phyloP scores from a whole-genome alignment of 2,329 filamentous ascomycete species.

The Colletotrichum musicola region DNA sequence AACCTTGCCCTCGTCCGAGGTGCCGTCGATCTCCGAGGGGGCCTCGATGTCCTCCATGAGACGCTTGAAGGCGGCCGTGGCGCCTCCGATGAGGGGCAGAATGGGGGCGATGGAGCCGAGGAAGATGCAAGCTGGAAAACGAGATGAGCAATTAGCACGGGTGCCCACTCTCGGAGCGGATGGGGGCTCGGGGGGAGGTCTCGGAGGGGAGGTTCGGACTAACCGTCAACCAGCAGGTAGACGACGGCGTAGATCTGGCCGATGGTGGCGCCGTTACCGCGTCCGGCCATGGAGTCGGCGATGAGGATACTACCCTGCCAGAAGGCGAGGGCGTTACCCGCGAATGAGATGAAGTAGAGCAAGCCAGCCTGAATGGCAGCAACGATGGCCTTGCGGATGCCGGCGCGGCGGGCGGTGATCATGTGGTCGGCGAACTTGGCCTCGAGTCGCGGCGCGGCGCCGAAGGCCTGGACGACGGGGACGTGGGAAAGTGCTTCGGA shows the following conservation, averaged over 20 bases:
- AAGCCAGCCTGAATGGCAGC: constrained; percentile 70
- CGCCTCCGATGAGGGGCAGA: constrained; percentile 67
- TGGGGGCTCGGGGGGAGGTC: too few relatives aligned
- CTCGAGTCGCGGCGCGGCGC: constrained; percentile 70
- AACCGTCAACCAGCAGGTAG: constrained; percentile 65
- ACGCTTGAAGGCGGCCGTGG: constrained; percentile 66
- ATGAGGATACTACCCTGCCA: constrained; percentile 70
- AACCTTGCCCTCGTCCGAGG: constrained; percentile 49
- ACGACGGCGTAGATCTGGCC: constrained; percentile 68
- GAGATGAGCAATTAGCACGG: constrained; percentile 25
- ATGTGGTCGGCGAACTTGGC: constrained; percentile 61
- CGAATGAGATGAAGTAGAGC: constrained; percentile 76
- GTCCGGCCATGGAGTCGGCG: constrained; percentile 44
- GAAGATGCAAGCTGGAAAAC: constrained; percentile 61
- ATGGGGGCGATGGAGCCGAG: constrained; percentile 71
- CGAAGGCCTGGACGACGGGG: constrained; percentile 73
- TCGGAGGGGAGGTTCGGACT: constrained; percentile 20
- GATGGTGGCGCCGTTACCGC: constrained; percentile 52
- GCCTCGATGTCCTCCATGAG: constrained; percentile 67
- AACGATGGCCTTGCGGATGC: constrained; percentile 67
- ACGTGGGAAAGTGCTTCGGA: constrained; percentile 73
- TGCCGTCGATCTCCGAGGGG: constrained; percentile 55
- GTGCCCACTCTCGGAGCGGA: neutral
- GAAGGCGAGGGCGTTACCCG: constrained; percentile 74
- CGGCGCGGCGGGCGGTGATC: constrained; percentile 58